Percentiles rank a stretch among this genome's conserved stretches.
phyloP scores from a whole-genome alignment of 495 filamentous ascomycete species.

The Trichocladium antarcticum region DNA sequence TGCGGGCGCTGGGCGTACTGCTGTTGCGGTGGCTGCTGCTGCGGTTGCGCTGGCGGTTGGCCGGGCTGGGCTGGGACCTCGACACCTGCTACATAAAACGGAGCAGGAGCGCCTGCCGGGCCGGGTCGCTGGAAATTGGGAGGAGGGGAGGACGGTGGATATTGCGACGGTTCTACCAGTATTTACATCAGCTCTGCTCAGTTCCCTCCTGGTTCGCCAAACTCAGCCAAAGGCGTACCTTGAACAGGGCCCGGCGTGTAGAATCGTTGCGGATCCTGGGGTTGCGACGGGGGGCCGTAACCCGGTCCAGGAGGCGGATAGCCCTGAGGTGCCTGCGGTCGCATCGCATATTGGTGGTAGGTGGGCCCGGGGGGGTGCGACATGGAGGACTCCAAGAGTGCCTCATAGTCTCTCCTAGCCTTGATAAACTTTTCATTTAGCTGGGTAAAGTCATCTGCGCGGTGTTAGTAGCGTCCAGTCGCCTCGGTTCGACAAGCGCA shows the following conservation, averaged over 20 bases:
- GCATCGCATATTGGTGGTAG: conserved; percentile 54
- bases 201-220: conserved; percentile 18
- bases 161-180: conserved; percentile 28
- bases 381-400: conserved; percentile 92
- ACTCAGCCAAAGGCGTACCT: conserved; percentile 25
- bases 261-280: conserved; percentile 56
- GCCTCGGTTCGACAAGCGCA: background rate
- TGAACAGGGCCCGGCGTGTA: conserved; percentile 49
- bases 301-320: conserved; percentile 37
- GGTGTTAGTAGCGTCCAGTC: conserved; percentile 9
- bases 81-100: conserved; percentile 38
- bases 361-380: conserved; percentile 63
- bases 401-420: conserved; percentile 89
- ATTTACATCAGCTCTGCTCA: conserved; percentile 22
- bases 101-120: conserved; percentile 25
- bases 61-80: conserved; percentile 31
- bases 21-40: conserved; percentile 23
- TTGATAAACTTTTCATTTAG: conserved; percentile 99
- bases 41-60: conserved; percentile 21
- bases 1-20: conserved; percentile 30
- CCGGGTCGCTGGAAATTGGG: conserved; percentile 37
- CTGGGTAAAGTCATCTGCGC: conserved; percentile 89
- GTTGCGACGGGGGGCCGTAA: conserved; percentile 34
- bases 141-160: conserved; percentile 34
- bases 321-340: conserved; percentile 49